Conservation (phyloP, 768 basidiomycete species). For the Pleurotus sapidus region DNA sequence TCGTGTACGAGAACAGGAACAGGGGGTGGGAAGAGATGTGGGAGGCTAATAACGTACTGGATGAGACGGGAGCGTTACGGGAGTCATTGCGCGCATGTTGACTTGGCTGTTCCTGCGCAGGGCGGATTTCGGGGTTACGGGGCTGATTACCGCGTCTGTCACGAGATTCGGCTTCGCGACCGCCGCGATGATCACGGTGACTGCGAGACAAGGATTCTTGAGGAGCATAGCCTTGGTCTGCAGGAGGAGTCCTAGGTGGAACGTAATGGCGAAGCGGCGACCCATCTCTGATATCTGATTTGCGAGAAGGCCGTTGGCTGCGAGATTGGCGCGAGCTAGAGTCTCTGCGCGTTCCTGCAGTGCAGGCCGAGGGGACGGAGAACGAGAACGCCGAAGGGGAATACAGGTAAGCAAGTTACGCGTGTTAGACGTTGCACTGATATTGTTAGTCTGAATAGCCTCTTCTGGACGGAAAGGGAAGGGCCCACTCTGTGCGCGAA, state of each 20-base stretch:
- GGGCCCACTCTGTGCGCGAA: no score
- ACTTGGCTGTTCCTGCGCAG: conserved; percentile 21
- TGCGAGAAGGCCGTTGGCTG: neutral
- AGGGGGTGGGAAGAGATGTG: conserved; percentile 30
- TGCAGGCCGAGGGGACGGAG: neutral
- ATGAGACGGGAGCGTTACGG: conserved; percentile 22
- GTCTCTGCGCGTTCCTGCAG: neutral
- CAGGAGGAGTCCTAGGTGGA: conserved; percentile 15
- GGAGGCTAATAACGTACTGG: conserved; percentile 65
- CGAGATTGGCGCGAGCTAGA: conserved; percentile 1
- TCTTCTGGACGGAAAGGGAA: conserved; percentile 15
- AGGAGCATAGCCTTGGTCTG: conserved; percentile 9
- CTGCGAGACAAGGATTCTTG: conserved; percentile 1
- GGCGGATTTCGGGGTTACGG: neutral
- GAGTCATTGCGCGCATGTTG: conserved; percentile 22
- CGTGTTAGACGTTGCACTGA: conserved; percentile 19
- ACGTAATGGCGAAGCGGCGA: conserved; percentile 23
- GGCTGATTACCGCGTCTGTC: conserved; percentile 1
- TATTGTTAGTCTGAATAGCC: conserved; percentile 12
- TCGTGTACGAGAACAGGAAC: conserved; percentile 31
- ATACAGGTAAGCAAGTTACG: conserved; percentile 2
- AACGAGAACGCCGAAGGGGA: neutral
- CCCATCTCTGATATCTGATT: conserved; percentile 7
- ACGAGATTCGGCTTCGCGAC: neutral
- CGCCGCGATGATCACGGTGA: neutral